Conservation (phyloP, 495 filamentous ascomycete genomes). For the Aspergillus taichungensis region DNA sequence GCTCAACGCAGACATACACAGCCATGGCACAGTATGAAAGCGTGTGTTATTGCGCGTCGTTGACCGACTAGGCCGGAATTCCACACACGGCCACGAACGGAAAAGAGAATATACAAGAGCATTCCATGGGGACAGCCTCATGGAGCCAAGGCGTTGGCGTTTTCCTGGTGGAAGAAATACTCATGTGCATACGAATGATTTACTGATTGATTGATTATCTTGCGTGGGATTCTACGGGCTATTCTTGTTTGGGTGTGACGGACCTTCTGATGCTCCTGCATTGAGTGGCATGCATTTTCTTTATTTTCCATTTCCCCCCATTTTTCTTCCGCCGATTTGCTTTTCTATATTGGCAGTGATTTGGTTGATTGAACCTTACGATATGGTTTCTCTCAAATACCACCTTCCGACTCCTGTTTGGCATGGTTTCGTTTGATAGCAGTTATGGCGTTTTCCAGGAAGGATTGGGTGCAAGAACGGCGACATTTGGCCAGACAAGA, state of each 20-base stretch:
- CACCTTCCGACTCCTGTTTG: no score
- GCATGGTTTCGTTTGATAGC: no score
- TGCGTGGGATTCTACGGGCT: slow-evolving; percentile 3
- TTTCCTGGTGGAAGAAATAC: slow-evolving; percentile 4
- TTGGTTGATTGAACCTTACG: slow-evolving; percentile 1
- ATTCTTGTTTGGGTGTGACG: slow-evolving; percentile 8
- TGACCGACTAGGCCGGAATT: slow-evolving; percentile 23
- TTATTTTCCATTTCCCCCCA: neutral
- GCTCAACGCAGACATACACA: slow-evolving; percentile 28
- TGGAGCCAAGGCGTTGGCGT: slow-evolving; percentile 12
- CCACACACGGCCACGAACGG: no score
- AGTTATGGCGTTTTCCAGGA: no score
- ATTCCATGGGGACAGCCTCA: neutral
- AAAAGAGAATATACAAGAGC: neutral
- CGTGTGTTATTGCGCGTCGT: slow-evolving; percentile 35
- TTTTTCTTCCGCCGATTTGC: slow-evolving; percentile 3
- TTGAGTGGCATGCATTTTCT: slow-evolving; percentile 8
- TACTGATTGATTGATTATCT: neutral
- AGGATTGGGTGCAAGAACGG: no score
- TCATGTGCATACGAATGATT: slow-evolving; percentile 20
- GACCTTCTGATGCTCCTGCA: slow-evolving; percentile 1
- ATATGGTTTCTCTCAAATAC: no score
- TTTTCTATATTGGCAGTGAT: slow-evolving; percentile 4
- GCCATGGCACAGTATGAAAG: slow-evolving; percentile 31
- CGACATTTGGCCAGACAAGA: no score